Conservation (phyloP, 192 early-diverging fungal species). For the Coemansia erecta region DNA sequence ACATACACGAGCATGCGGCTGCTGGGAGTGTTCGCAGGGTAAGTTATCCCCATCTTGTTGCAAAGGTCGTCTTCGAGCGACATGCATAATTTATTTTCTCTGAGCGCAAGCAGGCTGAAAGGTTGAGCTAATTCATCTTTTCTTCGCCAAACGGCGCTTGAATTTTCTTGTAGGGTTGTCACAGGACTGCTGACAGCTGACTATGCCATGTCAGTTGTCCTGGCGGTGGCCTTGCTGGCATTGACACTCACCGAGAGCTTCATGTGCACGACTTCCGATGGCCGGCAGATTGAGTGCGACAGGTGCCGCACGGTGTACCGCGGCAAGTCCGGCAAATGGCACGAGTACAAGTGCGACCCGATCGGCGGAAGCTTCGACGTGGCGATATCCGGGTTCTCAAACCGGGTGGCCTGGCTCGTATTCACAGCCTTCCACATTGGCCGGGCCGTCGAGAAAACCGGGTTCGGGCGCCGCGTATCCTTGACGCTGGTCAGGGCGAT, state of each 20-base stretch:
- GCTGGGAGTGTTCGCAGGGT: conserved; percentile 46
- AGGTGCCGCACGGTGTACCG: conserved; percentile 45
- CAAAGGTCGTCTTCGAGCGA: neutral
- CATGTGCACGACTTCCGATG: conserved; percentile 57
- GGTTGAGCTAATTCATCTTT: neutral
- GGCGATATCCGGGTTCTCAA: conserved; percentile 62
- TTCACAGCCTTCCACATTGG: conserved; percentile 76
- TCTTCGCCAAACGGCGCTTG: neutral
- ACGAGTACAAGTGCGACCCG: conserved; percentile 58
- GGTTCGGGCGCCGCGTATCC: conserved; percentile 64
- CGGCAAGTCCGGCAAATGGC: conserved; percentile 30
- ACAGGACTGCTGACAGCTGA: conserved; percentile 54
- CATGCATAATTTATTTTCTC: neutral
- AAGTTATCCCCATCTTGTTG: neutral
- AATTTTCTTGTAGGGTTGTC: conserved; percentile 39
- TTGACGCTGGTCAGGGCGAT: conserved; percentile 55
- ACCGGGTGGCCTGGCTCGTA: conserved; percentile 66
- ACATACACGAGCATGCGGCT: conserved; percentile 41
- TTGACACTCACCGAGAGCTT: conserved; percentile 62
- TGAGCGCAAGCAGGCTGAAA: neutral
- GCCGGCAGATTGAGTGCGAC: conserved; percentile 54
- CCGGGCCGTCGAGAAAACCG: conserved; percentile 60
- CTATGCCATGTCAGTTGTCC: conserved; percentile 56
- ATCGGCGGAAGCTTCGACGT: conserved; percentile 61
- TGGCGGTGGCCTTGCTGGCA: conserved; percentile 55